Evolutionary conservation across 768 basidiomycete genomes (phyloP).

Genomic region (Leucogyrophana mollusca): DNA sequence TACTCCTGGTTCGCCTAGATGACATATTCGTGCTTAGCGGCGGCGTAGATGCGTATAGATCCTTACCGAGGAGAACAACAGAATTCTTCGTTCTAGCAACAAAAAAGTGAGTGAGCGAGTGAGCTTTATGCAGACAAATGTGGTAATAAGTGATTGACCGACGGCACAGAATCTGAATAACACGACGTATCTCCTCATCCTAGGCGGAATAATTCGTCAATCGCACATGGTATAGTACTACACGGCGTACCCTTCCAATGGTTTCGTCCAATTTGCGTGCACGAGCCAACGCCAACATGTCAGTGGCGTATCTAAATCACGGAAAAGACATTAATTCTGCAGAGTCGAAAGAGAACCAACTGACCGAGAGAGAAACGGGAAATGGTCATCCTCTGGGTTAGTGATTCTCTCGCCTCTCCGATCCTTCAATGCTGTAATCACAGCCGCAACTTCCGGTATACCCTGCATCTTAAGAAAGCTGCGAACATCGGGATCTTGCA

Average conservation of each 20-base stretch:
- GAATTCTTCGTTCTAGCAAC: constrained; percentile 7
- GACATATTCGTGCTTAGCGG: too few relatives aligned
- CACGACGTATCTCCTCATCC: constrained; percentile 10
- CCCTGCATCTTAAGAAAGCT: background rate
- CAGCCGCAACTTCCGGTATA: background rate
- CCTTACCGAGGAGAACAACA: constrained; percentile 6
- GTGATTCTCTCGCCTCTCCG: background rate
- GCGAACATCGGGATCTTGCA: background rate
- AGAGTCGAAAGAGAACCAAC: background rate
- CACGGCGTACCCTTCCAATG: constrained; percentile 5
- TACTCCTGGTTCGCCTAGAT: constrained; percentile 9
- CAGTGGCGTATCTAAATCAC: constrained; percentile 4
- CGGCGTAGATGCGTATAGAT: too few relatives aligned
- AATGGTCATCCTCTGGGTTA: constrained; percentile 1
- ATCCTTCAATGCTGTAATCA: background rate
- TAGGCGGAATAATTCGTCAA: background rate
- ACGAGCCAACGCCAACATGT: constrained; percentile 8
- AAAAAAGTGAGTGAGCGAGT: background rate
- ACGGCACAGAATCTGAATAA: constrained; percentile 8
- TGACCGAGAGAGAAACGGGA: constrained; percentile 6
- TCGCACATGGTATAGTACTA: background rate
- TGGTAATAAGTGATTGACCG: background rate
- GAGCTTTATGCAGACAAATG: background rate
- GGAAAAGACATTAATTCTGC: background rate
- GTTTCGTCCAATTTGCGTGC: constrained; percentile 5